Evolutionary conservation across 169 alveolate species (phyloP), one percentile per base, ranked within the genome.

Genomic region (Eimeria tenella): DNA sequence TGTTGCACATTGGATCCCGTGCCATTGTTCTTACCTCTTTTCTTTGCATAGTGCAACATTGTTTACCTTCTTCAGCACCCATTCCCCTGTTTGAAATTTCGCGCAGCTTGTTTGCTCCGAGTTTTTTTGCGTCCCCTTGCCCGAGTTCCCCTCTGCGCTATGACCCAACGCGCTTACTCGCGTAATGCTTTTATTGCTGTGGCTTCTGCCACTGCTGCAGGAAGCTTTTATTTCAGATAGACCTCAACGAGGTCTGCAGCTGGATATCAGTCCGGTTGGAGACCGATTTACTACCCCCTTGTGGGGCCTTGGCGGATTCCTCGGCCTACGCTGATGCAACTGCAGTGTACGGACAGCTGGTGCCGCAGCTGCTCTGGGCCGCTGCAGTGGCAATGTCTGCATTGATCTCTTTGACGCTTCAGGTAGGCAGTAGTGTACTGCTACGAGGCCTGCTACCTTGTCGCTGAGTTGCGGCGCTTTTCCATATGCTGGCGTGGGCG

Each of bases 331-430:
- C 86, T 4, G 86, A 19, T 49, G 63, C 65, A 42, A 19, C 65
- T 75, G 86, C 86, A 25, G 68, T 75, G 65, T 75, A 75, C 19
- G 86, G 68, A 19, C 86, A 75, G 86, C 86, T 75, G 49, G 42
- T 75, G 31, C 86, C 86, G 52, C 86, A 75, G 63, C 60, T 75
- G 56, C 60, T 75, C 15, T 75, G 86, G 60, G 86, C 86, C 10
- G 19, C 63, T 42, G 86, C 86, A 17, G 63, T 50, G 6, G 86
- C 19, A 5, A 62, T 25, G 5, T 11, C 65, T 4, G 56, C 49
- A 19, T 42, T 75, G 31, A 75, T 42, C 25, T 21, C 86, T 1
- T 15, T 75, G 11, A 75, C 86, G 9, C 86, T 75, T 19, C 86
- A 75, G 86, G 86, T 75, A 21, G 7, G 86, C 13, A 42, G 19